Evolutionary conservation across 495 filamentous ascomycete species (phyloP), one percentile per base, ranked within the genome.

Genomic region (Xylaria longipes): DNA sequence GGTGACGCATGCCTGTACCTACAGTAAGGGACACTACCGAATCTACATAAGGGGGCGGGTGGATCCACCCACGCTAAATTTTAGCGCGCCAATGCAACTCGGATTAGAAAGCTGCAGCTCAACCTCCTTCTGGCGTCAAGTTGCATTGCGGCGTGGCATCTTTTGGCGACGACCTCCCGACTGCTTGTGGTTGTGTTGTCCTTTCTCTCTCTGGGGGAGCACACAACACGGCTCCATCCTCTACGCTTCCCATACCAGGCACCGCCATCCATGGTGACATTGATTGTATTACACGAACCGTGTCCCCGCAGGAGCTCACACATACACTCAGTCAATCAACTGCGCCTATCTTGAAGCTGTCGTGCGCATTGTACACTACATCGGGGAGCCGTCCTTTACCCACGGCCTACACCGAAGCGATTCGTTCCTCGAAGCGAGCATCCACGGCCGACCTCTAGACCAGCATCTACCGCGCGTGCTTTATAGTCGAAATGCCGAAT

Each of bases 401-500:
- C 29, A 37, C 33, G 15, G 17, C 33, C 57, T 60, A 22, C 20
- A 20, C 20, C 57, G 33, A n/a, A 60, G 57, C 20, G 27, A 17
- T 46, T 12, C 15, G 61, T 31, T 4, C 41, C 22, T 64, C 61
- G 25, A 29, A 60, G 54, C 33, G 39, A 37, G 45, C 33, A 56
- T 31, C 66, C 39, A 33, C 17, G 31, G 3, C 9, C 67, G 29
- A 20, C 54, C 39, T 22, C 22, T 46, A 29, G 8, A 33, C 20
- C 15, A 14, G 17, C 5, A 37, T 56, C 12, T 17, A 22, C 17
- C 20, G 37, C 41, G 37, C 66, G 14, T 41, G 1, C 39, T 9
- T 29, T 11, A 8, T 20, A n/a, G 22, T 27, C 33, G 52, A 71
- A 69, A 81, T 82, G 79, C 81, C 81, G 62, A 80, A 73, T 33